Conservation (phyloP, 2,329 filamentous ascomycete species). For the Metarhizium robertsii region DNA sequence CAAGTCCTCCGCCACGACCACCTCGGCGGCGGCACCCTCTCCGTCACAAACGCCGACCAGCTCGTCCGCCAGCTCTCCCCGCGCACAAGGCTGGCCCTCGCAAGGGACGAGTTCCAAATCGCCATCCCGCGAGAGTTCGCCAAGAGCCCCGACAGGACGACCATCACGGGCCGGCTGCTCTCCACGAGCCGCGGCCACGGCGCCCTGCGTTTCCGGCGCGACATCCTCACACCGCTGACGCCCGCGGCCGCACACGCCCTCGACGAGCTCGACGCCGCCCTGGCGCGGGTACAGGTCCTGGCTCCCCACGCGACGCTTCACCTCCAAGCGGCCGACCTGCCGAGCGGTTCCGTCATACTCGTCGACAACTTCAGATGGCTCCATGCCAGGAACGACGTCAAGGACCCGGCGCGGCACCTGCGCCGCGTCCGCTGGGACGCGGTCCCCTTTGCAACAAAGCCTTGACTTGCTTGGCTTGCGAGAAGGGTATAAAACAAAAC, state of each 20-base stretch:
- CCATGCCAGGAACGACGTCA: conserved; percentile 22
- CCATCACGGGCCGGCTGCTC: conserved; percentile 17
- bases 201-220: conserved; percentile 21
- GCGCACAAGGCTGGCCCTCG: conserved; percentile 12
- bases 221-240: conserved; percentile 21
- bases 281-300: not conserved
- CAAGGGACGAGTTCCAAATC: conserved; percentile 21
- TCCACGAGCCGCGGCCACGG: not conserved
- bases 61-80: conserved; percentile 17
- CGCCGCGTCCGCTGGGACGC: conserved; percentile 19
- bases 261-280: conserved; percentile 12
- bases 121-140: conserved; percentile 24
- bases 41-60: conserved; percentile 22
- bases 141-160: conserved; percentile 12
- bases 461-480: not conserved
- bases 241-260: conserved; percentile 14
- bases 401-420: conserved; percentile 23
- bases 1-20: conserved; percentile 31
- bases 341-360: conserved; percentile 19
- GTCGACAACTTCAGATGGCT: conserved; percentile 26
- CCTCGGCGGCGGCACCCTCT: conserved; percentile 30
- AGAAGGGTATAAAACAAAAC: no score
- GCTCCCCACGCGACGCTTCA: conserved; percentile 11
- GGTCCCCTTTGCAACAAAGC: not conserved
- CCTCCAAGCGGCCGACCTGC: conserved; percentile 17